Conservation (phyloP, 306 rosid genomes). For the Gleditsia sinensis region DNA sequence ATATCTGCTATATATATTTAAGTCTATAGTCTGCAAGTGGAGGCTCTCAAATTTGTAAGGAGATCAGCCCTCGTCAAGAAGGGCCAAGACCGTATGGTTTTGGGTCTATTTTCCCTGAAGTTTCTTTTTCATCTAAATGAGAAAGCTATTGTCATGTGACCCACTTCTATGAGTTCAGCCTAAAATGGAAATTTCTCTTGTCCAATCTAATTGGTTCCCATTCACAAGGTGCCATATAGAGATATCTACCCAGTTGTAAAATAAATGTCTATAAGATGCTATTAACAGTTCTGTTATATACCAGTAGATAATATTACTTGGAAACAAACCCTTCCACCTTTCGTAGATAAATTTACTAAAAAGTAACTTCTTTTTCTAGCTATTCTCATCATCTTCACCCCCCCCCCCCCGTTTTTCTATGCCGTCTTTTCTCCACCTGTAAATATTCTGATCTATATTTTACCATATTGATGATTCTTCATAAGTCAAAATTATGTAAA, state of each 20-base stretch:
- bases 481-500: neutral
- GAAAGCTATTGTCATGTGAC: conserved; percentile 46
- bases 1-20: conserved; percentile 24
- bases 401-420: neutral
- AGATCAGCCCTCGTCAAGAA: conserved; percentile 31
- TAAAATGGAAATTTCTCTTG: conserved; percentile 46
- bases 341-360: no score
- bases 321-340: neutral
- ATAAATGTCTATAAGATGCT: neutral
- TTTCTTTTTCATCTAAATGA: conserved; percentile 47
- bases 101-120: conserved; percentile 38
- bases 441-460: neutral
- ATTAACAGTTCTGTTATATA: neutral
- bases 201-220: conserved; percentile 33
- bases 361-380: neutral
- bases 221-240: conserved; percentile 23
- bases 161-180: conserved; percentile 53
- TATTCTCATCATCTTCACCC: neutral
- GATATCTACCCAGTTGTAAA: conserved; percentile 26
- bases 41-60: conserved; percentile 26
- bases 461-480: neutral
- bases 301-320: neutral
- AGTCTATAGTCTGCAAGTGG: conserved; percentile 26
- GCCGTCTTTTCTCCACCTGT: neutral
- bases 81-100: conserved; percentile 45